These are phyloP conservation scores for Annona squamosa DNA, from an alignment of 164 flowering plant species.

Conservation along the genomic window DNA sequence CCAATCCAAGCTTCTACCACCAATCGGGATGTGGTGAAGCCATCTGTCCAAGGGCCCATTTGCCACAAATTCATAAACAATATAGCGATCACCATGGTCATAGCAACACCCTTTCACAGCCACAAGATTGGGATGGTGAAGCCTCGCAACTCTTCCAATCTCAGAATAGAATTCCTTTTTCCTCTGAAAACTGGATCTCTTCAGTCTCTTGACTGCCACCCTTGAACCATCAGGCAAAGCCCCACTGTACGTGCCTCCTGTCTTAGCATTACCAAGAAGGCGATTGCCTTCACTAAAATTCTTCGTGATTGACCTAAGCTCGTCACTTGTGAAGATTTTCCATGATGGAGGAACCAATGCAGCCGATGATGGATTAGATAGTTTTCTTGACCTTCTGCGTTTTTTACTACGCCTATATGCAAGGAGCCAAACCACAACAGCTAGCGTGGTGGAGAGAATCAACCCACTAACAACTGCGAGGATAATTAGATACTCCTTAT, in stretches of 20 bases:
- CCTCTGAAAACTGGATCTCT: conserved; percentile 84
- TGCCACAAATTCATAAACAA: conserved; percentile 82
- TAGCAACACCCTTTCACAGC: conserved; percentile 93
- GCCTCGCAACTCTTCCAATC: conserved; percentile 82
- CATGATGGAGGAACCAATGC: conserved; percentile 79
- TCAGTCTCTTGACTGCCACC: conserved; percentile 87
- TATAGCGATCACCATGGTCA: conserved; percentile 88
- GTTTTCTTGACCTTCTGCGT: conserved; percentile 56
- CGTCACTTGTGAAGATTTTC: conserved; percentile 76
- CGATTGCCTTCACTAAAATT: conserved; percentile 94
- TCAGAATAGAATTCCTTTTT: conserved; percentile 91
- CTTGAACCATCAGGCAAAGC: conserved; percentile 77
- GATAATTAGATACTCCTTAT: conserved; percentile 68
- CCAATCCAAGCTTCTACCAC: conserved; percentile 92
- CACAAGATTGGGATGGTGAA: conserved; percentile 83
- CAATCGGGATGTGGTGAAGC: conserved; percentile 88
- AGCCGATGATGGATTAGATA: conserved; percentile 56
- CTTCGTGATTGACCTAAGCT: conserved; percentile 71
- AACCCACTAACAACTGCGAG: conserved; percentile 80
- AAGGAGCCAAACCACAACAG: conserved; percentile 80
- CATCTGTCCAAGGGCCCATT: conserved; percentile 92
- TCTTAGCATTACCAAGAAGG: conserved; percentile 87
- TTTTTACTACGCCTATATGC: conserved; percentile 58
- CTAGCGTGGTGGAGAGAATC: conserved; percentile 62
- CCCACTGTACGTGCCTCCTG: conserved; percentile 90